Conservation (phyloP, 345 rosid genomes). For the Microcos paniculata region DNA sequence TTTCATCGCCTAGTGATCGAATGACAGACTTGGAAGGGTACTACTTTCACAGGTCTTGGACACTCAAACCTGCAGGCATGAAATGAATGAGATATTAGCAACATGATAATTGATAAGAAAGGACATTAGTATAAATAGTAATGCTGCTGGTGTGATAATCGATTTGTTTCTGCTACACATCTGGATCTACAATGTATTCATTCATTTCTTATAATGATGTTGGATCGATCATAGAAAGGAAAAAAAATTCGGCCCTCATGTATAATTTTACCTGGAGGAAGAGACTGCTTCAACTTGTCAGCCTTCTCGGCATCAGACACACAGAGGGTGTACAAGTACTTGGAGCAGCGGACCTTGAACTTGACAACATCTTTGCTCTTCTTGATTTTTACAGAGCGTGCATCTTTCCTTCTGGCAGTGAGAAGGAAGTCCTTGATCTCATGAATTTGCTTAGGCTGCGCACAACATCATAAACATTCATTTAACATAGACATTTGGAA, state of each 20-base stretch:
- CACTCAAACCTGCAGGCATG: conserved; percentile 70
- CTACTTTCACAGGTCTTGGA: conserved; percentile 57
- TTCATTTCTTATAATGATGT: not conserved
- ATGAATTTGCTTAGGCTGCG: conserved; percentile 88
- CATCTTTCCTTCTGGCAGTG: conserved; percentile 95
- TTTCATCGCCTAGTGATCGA: not conserved
- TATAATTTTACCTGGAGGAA: conserved; percentile 72
- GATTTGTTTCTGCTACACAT: not conserved
- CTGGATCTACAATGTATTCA: not conserved
- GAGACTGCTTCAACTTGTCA: conserved; percentile 92
- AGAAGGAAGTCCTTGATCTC: conserved; percentile 97
- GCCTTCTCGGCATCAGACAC: conserved; percentile 90
- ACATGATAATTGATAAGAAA: not conserved
- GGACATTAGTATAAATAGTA: not conserved
- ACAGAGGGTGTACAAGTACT: conserved; percentile 85
- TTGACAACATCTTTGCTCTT: conserved; percentile 75
- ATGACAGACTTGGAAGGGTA: not conserved
- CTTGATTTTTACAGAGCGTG: conserved; percentile 87
- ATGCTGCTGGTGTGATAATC: not conserved
- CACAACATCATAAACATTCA: not conserved
- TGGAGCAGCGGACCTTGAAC: conserved; percentile 95
- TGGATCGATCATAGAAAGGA: not conserved
- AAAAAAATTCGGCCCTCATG: not conserved
- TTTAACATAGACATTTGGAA: not conserved
- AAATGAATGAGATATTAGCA: not conserved